Conservation (phyloP, 2,329 filamentous ascomycete species). For the Aspergillus piperis region DNA sequence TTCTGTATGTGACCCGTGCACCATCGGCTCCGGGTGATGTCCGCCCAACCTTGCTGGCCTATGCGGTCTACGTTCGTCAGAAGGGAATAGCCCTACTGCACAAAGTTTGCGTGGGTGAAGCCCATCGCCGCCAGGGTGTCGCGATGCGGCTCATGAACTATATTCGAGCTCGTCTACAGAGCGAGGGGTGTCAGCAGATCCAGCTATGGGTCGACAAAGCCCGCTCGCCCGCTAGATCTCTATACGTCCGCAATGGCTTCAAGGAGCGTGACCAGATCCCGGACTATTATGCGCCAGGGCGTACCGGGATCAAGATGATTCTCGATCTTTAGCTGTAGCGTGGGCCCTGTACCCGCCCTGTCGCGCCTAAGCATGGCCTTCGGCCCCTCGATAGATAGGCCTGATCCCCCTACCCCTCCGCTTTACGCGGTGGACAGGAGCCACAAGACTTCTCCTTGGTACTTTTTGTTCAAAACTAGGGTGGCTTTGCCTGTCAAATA, state of each 20-base stretch:
- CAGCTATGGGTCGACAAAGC: conserved; percentile 56
- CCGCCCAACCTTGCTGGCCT: conserved; percentile 42
- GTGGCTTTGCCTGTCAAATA: conserved; percentile 22
- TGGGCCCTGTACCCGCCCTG: conserved; percentile 28
- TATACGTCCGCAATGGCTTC: conserved; percentile 52
- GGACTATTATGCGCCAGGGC: conserved; percentile 54
- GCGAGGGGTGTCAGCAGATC: conserved; percentile 51
- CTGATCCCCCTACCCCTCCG: background rate
- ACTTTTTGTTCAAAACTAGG: conserved; percentile 11
- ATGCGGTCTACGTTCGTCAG: conserved; percentile 50
- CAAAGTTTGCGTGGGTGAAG: conserved; percentile 54
- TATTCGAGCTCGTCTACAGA: conserved; percentile 45
- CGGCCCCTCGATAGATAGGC: conserved; percentile 3
- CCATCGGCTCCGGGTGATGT: conserved; percentile 12
- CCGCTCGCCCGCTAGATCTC: conserved; percentile 45
- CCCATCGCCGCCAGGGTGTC: conserved; percentile 50
- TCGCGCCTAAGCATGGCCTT: conserved; percentile 21
- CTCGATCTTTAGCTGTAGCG: conserved; percentile 32
- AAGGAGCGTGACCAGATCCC: conserved; percentile 47
- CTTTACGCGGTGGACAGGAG: background rate
- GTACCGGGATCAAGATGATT: conserved; percentile 50
- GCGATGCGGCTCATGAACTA: conserved; percentile 48
- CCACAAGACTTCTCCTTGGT: background rate
- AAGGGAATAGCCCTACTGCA: conserved; percentile 51
- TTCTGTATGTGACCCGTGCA: conserved; percentile 38